Evolutionary conservation across 345 rosid genomes (phyloP).

Genomic region (Zanthoxylum bungeanum): DNA sequence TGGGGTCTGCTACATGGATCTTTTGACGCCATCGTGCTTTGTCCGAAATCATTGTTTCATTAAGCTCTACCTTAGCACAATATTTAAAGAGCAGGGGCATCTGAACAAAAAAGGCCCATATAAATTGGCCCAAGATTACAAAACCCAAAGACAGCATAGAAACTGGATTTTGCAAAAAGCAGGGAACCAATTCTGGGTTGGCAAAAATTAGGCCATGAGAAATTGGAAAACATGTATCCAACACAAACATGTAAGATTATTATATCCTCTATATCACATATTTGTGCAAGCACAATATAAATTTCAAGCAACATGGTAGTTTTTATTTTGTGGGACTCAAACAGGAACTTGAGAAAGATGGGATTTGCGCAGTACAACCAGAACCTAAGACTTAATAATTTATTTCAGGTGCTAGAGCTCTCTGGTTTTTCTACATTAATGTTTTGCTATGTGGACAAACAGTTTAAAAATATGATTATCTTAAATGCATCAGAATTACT

Average conservation of each 20-base stretch:
- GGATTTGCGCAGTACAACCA: too few species aligned
- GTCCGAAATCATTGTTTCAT: too few species aligned
- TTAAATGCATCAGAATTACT: neutral
- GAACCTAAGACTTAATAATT: too few species aligned
- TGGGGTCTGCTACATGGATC: too few species aligned
- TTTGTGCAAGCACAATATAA: too few species aligned
- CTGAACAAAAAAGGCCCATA: neutral
- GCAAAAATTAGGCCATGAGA: neutral
- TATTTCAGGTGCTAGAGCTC: neutral
- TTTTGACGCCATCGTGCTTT: too few species aligned
- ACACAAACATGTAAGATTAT: too few species aligned
- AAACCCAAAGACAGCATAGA: neutral
- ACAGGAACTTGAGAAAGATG: too few species aligned
- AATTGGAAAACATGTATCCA: too few species aligned
- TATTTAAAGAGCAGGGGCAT: neutral
- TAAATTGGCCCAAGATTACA: neutral
- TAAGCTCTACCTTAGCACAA: neutral
- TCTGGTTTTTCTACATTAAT: neutral
- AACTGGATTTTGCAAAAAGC: neutral
- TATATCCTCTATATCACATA: too few species aligned
- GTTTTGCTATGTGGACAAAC: neutral
- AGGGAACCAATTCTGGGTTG: neutral
- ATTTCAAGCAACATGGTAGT: too few species aligned
- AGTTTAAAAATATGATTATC: neutral
- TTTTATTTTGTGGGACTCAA: too few species aligned